Base-by-base conservation (phyloP, 345 rosid species). In the Anastatica hierochuntica region DNA sequence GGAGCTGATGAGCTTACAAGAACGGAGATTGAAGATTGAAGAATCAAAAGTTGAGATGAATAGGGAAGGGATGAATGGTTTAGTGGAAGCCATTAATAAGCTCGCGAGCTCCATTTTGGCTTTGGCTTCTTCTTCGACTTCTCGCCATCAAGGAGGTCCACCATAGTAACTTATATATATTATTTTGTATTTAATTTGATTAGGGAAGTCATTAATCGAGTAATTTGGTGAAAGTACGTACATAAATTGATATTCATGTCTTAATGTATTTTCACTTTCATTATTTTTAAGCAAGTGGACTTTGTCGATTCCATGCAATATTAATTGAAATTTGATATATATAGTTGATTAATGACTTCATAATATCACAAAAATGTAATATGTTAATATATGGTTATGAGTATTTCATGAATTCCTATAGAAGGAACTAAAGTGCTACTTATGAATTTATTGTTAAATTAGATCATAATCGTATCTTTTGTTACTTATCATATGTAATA, bases 101-200 rank as follows among this genome's bases (percentile, higher is more conserved):
- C 90, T 89, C 13, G 90, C 95, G 59, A 79, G 73, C 62, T 85
- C 97, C 5, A 85, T 90, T 64, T 68, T 77, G 20, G 64, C 90
- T 53, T 69, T 85, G 24, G 95, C 90, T 37, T 74, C 88, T 56
- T 64, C 69, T 34, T 56, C 69, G 6, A 27, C 60, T 4, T 26
- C 68, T 63, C 44, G 69, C 62, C 62, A 64, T 20, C 71, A 66
- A 30, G 71, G 60, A 52, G 60, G 55, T 59, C 60, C 55, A 52
- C 42, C 55, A 15, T 53, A 15, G 29, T 51, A 29, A 6, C 7
- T 38, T 13, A 26, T 50, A n/a, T n/a, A n/a, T 33, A 11, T 17
- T 18, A 20, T 37, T 4, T 9, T 49, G 33, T 57, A 49, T 23
- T 53, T 63, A 43, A 63, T 51, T 58, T 29, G 7, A 26, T 50